Evolutionary conservation across 345 rosid species (phyloP).

Genomic region (Pugionium dolabratum): DNA sequence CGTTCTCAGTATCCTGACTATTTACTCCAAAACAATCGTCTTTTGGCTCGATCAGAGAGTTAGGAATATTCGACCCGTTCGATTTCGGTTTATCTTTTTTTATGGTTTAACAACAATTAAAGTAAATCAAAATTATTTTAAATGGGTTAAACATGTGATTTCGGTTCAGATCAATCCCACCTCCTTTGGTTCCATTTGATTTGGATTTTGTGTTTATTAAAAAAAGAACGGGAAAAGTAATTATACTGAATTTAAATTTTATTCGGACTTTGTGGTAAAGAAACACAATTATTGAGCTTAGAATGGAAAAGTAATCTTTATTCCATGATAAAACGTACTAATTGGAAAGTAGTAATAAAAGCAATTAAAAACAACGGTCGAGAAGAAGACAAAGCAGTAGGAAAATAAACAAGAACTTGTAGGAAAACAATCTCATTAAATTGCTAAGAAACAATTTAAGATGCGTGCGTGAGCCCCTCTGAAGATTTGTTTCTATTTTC

Average conservation of each 20-base stretch:
- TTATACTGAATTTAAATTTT: background rate
- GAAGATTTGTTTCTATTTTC: background rate
- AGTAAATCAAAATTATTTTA: too few species aligned
- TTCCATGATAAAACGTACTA: constrained; percentile 11
- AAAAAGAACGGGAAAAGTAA: too few species aligned
- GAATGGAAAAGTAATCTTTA: constrained; percentile 8
- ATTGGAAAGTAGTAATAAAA: background rate
- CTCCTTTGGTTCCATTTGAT: too few species aligned
- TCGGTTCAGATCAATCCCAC: background rate
- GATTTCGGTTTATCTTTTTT: background rate
- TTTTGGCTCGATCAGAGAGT: constrained; percentile 20
- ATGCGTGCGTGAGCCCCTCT: constrained; percentile 3
- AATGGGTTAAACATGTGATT: background rate
- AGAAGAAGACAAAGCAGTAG: background rate
- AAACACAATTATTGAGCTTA: background rate
- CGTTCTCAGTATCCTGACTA: constrained; percentile 52
- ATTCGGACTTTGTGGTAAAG: constrained; percentile 14
- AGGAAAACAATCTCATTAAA: background rate
- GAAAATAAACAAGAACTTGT: constrained; percentile 12
- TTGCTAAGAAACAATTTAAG: background rate
- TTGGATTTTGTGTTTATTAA: too few species aligned
- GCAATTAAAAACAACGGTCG: constrained; percentile 10
- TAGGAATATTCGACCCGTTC: background rate
- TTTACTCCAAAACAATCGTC: constrained; percentile 50
- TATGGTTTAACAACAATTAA: too few species aligned